Evolutionary conservation across 306 rosid genomes (phyloP), one percentile per base, ranked within the genome.

Genomic region (Senna siamea): DNA sequence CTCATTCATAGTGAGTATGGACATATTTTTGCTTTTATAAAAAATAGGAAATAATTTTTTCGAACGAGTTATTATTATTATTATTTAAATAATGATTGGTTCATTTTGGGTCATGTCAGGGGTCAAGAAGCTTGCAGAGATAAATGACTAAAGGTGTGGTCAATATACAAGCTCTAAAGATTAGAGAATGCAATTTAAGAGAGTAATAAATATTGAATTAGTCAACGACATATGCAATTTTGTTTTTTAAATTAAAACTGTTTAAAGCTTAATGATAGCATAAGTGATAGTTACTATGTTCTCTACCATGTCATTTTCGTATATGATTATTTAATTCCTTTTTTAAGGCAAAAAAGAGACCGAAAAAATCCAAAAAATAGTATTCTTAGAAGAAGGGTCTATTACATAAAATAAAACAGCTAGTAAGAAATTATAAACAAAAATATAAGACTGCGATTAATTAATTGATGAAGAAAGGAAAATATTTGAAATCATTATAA

Each of bases 211-310:
- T 71, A 63, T 43, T 71, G 14, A 17, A 53, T 53, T 28, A 20
- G 81, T 78, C 77, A 78, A 78, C 73, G 46, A 52, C 73, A 53
- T 53, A 30, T 52, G 22, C 52, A 62, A 34, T 34, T 60, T 35
- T 30, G 78, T 53, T 41, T 62, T 4, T 38, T 26, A 18, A 53
- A 3, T 18, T 51, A 47, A 78, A 71, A 78, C 51, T 23, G 71
- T 71, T 53, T 50, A 22, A 32, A 43, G 20, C 40, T 23, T n/a
- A 22, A 65, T 44, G 54, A 78, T 71, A 34, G 59, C 26, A 46
- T 71, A 44, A 41, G 20, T n/a, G 44, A 70, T 63, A 64, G 41
- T 54, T 63, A 43, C 66, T 62, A n/a, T 66, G 56, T 30, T 71
- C 7, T 62, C 32, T 40, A 32, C 60, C 6, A 17, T 30, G 62